These are phyloP conservation scores for Globomyces sp. DNA, from an alignment of 371 early-diverging fungal genomes.

Conservation along the genomic window DNA sequence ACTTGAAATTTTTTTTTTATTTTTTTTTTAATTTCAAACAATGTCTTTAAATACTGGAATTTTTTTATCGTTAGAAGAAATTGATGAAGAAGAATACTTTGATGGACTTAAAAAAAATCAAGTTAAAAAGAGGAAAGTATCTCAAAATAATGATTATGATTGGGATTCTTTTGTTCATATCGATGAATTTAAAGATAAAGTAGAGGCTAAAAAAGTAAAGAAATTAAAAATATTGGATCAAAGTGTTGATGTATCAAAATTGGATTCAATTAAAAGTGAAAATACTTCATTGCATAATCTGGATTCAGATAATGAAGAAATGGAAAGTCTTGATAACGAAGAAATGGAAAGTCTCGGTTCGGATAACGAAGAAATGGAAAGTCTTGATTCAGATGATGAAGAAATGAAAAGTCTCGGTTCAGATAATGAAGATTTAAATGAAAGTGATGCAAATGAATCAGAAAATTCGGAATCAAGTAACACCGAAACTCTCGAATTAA, in stretches of 20 bases:
- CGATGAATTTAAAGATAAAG: constrained; percentile 6
- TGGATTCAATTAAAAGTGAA: too few relatives aligned
- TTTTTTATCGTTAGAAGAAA: constrained; percentile 14
- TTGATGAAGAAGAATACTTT: constrained; percentile 10
- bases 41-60: constrained; percentile 2
- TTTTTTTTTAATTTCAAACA: not conserved
- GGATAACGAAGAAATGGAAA: constrained; percentile 16
- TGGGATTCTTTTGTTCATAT: constrained; percentile 9
- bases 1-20: constrained; percentile 4
- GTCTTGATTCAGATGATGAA: constrained; percentile 21
- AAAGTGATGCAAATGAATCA: not conserved
- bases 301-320: constrained; percentile 13
- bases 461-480: constrained; percentile 18
- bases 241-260: too few relatives aligned
- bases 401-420: constrained; percentile 19
- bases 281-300: too few relatives aligned
- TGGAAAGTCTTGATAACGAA: constrained; percentile 30
- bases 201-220: constrained; percentile 4
- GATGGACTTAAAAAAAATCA: not conserved
- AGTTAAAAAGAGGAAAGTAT: not conserved
- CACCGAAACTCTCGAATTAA: constrained; percentile 16
- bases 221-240: constrained; percentile 10
- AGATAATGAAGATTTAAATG: not conserved
- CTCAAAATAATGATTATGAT: constrained; percentile 3
- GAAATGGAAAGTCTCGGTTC: constrained; percentile 20